These are phyloP conservation scores for Alnus glutinosa DNA, from an alignment of 306 rosid genomes.

Conservation along the genomic window DNA sequence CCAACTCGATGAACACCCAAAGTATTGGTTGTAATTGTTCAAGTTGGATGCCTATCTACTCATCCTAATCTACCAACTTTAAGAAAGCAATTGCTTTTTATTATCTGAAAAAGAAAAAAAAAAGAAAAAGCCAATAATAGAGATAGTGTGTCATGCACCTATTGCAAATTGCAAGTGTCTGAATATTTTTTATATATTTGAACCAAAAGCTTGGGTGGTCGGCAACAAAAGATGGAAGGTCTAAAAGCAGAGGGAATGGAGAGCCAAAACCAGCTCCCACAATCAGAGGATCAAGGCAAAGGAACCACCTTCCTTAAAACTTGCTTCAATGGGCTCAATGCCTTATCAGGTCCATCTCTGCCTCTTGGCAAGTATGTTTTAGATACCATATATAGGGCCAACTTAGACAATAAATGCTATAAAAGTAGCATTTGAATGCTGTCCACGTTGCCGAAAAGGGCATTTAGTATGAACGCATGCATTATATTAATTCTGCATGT, in stretches of 20 bases:
- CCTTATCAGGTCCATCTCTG: slow-evolving; percentile 52
- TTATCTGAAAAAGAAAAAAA: background rate
- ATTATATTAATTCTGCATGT: background rate
- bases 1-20: background rate
- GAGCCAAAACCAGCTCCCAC: slow-evolving; percentile 46
- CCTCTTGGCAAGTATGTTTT: background rate
- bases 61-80: background rate
- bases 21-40: background rate
- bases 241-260: slow-evolving; percentile 40
- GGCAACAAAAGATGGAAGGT: slow-evolving; percentile 1
- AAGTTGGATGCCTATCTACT: background rate
- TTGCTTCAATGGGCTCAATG: slow-evolving; percentile 71
- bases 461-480: background rate
- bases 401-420: background rate
- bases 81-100: background rate
- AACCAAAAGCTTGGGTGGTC: background rate
- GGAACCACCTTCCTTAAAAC: slow-evolving; percentile 65
- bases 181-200: background rate
- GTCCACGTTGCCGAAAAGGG: background rate
- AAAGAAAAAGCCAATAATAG: background rate
- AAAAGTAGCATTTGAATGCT: background rate
- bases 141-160: background rate
- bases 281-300: slow-evolving; percentile 19
- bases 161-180: background rate
- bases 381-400: too few relatives aligned